Base-by-base conservation (phyloP, 2,329 filamentous ascomycete genomes). In the Aspergillus intermedius region DNA sequence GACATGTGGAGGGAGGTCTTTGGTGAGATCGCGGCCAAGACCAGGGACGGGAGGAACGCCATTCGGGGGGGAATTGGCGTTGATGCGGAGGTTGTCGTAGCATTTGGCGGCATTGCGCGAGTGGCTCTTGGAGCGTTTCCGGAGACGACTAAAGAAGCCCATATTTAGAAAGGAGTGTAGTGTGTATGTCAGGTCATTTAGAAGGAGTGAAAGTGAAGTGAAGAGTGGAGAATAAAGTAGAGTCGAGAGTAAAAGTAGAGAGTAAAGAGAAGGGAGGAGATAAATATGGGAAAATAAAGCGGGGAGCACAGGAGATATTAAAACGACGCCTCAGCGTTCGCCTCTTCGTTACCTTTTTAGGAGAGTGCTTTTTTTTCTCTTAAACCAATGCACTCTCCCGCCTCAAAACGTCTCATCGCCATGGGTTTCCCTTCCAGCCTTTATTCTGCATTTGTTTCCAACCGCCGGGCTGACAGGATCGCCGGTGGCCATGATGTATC, bases 1-100 rank as follows among this genome's bases (percentile, higher is more conserved):
- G 25, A 95, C 76, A n/a, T 78, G 71, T 22, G 77, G 71, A 8
- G 89, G 86, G 9, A 96, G 77, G 46, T 70, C 68, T 37, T 73
- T 71, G 44, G 82, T 74, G 34, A 52, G 58, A 54, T 72, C 67
- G 43, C 46, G 53, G 30, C 53, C 54, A 30, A 45, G 49, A 21
- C 45, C 22, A 40, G 54, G 58, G 42, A 54, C 13, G 7, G 59
- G 53, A 51, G 60, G 51, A 46, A 56, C 45, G 50, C 54, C 22
- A 49, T 57, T 46, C 48, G 50, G 43, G 46, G 49, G 48, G 17
- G 15, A 21, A 19, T 40, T n/a, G 13, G n/a, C 23, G 23, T 43
- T 17, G 22, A 43, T 28, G 55, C 49, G 51, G 55, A 55, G 51
- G 44, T 57, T 46, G 13, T 60, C 55, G 46, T 54, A 54, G 19